phyloP scores from a whole-genome alignment of 2,329 filamentous ascomycete genomes.

The Leptographium procerum region DNA sequence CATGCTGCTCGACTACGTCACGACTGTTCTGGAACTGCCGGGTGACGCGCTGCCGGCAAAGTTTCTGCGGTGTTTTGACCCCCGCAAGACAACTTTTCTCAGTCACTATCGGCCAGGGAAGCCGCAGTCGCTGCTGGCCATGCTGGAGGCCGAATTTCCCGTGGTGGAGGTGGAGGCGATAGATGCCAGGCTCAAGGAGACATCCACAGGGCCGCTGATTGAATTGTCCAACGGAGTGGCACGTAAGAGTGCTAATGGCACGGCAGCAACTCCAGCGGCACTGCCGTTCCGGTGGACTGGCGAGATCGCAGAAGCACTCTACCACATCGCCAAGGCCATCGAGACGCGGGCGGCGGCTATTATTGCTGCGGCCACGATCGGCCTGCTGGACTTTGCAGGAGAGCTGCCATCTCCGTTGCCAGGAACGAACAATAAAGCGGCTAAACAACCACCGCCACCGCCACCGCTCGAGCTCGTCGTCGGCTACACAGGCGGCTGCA shows the following conservation, averaged over 20 bases:
- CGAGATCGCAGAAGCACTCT: conserved; percentile 46
- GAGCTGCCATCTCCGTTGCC: conserved; percentile 37
- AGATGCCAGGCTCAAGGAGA: not conserved
- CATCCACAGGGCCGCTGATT: not conserved
- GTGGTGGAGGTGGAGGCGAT: conserved; percentile 16
- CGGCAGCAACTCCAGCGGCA: conserved; percentile 1
- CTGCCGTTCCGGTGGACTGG: conserved; percentile 51
- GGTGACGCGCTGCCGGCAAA: conserved; percentile 38
- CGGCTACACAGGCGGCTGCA: conserved; percentile 71
- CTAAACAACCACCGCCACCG: not conserved
- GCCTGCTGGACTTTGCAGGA: conserved; percentile 55
- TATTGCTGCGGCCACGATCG: conserved; percentile 61
- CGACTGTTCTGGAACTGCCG: conserved; percentile 26
- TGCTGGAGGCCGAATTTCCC: conserved; percentile 43
- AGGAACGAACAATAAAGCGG: not conserved
- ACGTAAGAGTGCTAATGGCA: not conserved
- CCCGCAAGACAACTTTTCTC: conserved; percentile 59
- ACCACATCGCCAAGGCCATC: conserved; percentile 57
- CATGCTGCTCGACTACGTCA: conserved; percentile 55
- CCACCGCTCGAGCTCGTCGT: conserved; percentile 50
- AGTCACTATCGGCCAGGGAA: conserved; percentile 54
- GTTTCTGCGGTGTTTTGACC: conserved; percentile 45
- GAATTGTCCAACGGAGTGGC: not conserved
- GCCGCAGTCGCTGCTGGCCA: conserved; percentile 28
- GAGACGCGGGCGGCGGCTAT: conserved; percentile 63